Conservation (phyloP, 805 yeast species). For the Yueomyces sinensis region DNA sequence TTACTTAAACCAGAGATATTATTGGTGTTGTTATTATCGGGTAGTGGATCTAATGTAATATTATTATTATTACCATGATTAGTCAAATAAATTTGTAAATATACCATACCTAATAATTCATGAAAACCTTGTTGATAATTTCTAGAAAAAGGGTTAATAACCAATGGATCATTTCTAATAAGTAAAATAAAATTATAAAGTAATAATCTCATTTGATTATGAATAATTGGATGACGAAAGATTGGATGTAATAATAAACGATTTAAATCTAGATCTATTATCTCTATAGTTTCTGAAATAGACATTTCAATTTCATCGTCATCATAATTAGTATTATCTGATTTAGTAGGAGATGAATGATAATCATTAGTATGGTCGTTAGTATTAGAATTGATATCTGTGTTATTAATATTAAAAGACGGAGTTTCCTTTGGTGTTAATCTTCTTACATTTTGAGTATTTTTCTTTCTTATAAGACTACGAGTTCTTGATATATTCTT, state of each 20-base stretch:
- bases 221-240: constrained; percentile 8
- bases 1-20: not conserved
- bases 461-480: not conserved
- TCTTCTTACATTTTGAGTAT: constrained; percentile 9
- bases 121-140: constrained; percentile 23
- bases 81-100: constrained; percentile 10
- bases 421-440: constrained; percentile 14
- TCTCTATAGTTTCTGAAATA: constrained; percentile 15
- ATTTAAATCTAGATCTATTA: constrained; percentile 19
- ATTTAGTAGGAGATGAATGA: not conserved
- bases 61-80: not conserved
- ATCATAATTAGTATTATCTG: constrained; percentile 1
- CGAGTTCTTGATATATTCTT: not conserved
- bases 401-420: constrained; percentile 1
- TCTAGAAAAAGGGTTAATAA: constrained; percentile 1
- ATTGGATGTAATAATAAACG: constrained; percentile 16
- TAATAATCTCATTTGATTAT: constrained; percentile 15
- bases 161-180: constrained; percentile 1
- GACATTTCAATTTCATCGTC: constrained; percentile 5
- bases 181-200: constrained; percentile 11
- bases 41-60: not conserved
- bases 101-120: constrained; percentile 19
- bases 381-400: not conserved
- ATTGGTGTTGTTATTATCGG: too few relatives aligned
- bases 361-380: not conserved